Base-by-base conservation (phyloP, 495 filamentous ascomycete genomes). In the Penicillium goetzii region DNA sequence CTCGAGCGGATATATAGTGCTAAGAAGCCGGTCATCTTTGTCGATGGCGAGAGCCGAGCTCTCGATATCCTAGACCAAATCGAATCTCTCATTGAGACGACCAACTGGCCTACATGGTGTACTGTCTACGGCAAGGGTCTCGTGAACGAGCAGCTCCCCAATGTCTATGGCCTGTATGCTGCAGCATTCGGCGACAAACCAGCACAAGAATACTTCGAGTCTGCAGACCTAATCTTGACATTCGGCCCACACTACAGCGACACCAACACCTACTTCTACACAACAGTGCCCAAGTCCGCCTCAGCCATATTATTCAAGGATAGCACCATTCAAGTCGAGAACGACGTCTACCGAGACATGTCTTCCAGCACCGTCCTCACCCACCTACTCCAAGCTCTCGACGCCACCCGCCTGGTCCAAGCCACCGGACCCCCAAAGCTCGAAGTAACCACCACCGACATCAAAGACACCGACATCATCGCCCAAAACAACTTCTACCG, bases 111-210 rank as follows among this genome's bases (percentile, higher is more conserved):
- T 5, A 76, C 76, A 8, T 79, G 68, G 64, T 71, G 64, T 2
- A 68, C 77, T 0, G 51, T 68, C 19, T 76, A 72, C 26, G 78
- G 77, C 21, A 81, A 79, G 65, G 70, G 75, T 3, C 60, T 77
- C 9, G 66, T 80, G 32, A 68, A 80, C 53, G 79, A 81, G 60
- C 52, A 67, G 9, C 61, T 66, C 26, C 68, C 71, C 7, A 78
- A 78, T 26, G 70, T 72, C 38, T 72, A 77, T 55, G 79, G 78
- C 4, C 57, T 79, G 0, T 81, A 80, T 57, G 67, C 58, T 4
- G 77, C 68, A 9, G 52, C 40, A 17, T 71, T 68, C 28, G 74
- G 72, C 28, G 63, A 71, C 36, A 30, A 66, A 25, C 50, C 55
- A 14, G 60, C 59, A 4, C 60, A 73, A 38, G 58, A 62, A 47